Percentiles rank a stretch among this genome's conserved stretches.
Conservation (phyloP, 495 filamentous ascomycete species). For the Tuber aestivum region DNA sequence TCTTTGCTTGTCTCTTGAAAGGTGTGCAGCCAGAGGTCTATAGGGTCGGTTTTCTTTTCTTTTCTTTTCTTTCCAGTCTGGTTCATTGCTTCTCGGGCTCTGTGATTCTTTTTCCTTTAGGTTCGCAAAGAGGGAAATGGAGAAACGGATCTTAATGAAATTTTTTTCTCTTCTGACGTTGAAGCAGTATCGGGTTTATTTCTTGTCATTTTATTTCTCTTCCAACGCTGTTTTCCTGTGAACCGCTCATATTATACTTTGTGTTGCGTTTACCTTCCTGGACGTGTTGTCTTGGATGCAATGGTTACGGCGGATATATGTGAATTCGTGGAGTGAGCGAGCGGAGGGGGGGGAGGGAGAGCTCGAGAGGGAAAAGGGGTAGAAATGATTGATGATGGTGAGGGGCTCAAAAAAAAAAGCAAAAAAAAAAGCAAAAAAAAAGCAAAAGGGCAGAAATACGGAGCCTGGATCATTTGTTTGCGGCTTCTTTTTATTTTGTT, state of each 20-base stretch:
- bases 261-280: not conserved
- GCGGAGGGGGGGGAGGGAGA: not conserved
- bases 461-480: not conserved
- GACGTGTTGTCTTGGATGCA: not conserved
- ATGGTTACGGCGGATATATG: not conserved
- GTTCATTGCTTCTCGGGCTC: not conserved
- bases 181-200: slow-evolving; percentile 8
- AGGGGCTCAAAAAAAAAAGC: not conserved
- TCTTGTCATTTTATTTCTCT: slow-evolving; percentile 10
- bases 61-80: not conserved
- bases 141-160: slow-evolving; percentile 6
- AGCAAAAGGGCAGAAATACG: not conserved
- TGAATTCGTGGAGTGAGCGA: not conserved
- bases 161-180: slow-evolving; percentile 9
- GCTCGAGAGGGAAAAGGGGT: not conserved
- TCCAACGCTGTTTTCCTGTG: not conserved
- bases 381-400: not conserved
- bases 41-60: slow-evolving; percentile 1
- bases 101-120: not conserved
- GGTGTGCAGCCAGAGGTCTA: not conserved
- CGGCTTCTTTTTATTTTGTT: slow-evolving; percentile 9
- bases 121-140: slow-evolving; percentile 10
- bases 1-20: not conserved
- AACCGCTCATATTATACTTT: not conserved
- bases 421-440: not conserved